Evolutionary conservation across 768 basidiomycete genomes (phyloP).

Genomic region (Pleurotus tuber-regium): DNA sequence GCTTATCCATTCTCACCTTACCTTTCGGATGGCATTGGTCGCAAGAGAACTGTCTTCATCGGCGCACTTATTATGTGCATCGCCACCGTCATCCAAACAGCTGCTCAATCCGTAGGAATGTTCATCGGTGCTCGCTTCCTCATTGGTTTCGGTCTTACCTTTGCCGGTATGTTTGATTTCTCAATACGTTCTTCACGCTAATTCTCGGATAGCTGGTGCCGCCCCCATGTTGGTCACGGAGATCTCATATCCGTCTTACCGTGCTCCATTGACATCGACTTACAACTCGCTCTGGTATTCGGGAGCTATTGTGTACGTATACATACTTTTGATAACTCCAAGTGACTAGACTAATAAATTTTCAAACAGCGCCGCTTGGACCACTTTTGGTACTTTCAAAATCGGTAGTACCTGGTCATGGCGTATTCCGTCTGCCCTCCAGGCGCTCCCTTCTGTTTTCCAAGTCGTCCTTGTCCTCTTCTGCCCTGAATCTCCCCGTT

Average conservation of each 20-base stretch:
- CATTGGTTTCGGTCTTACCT: slow-evolving; percentile 75
- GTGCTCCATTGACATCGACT: slow-evolving; percentile 71
- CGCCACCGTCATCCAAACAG: slow-evolving; percentile 67
- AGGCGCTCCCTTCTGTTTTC: slow-evolving; percentile 65
- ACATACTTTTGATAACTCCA: slow-evolving; percentile 1
- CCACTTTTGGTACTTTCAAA: slow-evolving; percentile 78
- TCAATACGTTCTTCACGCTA: slow-evolving; percentile 10
- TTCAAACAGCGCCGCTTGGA: slow-evolving; percentile 67
- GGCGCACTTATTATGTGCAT: slow-evolving; percentile 71
- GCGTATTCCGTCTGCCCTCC: slow-evolving; percentile 77
- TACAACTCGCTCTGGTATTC: slow-evolving; percentile 90
- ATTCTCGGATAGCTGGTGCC: slow-evolving; percentile 46
- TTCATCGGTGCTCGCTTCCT: slow-evolving; percentile 81
- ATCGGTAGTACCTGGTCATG: slow-evolving; percentile 71
- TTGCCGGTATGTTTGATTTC: slow-evolving; percentile 45
- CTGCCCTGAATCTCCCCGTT: slow-evolving; percentile 84
- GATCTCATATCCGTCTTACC: slow-evolving; percentile 81
- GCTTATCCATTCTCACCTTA: slow-evolving; percentile 73
- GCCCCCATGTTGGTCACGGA: slow-evolving; percentile 86
- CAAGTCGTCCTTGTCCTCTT: slow-evolving; percentile 68
- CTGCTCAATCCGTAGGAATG: slow-evolving; percentile 70
- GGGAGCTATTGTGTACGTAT: slow-evolving; percentile 68
- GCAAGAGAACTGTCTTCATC: slow-evolving; percentile 60
- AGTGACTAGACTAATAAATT: neutral
- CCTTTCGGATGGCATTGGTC: slow-evolving; percentile 69